Percentiles rank a stretch among this genome's conserved stretches.
Evolutionary conservation across 2,329 filamentous ascomycete genomes (phyloP).

Genomic region (Diplocarpon rosae): DNA sequence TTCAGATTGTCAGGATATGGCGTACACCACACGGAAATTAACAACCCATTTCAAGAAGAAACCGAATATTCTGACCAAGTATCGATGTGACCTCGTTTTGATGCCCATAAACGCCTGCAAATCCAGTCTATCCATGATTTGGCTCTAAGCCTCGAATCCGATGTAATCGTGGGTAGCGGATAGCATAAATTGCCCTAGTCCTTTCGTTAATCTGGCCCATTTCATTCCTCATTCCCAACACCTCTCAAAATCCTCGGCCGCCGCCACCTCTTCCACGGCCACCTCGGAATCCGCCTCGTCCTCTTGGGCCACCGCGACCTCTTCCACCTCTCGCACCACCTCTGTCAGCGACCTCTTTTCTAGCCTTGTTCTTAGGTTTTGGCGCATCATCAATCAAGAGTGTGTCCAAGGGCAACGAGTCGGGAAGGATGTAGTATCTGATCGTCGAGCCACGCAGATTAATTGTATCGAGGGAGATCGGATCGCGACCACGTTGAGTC

Average conservation of each 20-base stretch:
- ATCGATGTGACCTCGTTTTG: conserved; percentile 6
- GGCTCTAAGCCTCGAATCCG: neutral
- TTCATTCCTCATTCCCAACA: too few species aligned
- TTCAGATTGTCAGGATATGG: conserved; percentile 84
- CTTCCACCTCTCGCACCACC: conserved; percentile 35
- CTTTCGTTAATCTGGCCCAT: neutral
- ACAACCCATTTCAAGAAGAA: neutral
- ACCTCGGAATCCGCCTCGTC: conserved; percentile 36
- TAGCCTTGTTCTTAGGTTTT: conserved; percentile 99
- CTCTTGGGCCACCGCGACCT: conserved; percentile 34
- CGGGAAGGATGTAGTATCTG: conserved; percentile 91
- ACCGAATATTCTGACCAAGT: neutral
- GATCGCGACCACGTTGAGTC: conserved; percentile 79
- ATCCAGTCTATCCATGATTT: conserved; percentile 7
- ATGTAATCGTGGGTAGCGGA: neutral
- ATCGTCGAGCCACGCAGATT: conserved; percentile 95
- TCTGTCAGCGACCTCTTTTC: conserved; percentile 67
- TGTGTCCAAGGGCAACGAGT: conserved; percentile 89
- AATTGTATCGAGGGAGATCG: conserved; percentile 84
- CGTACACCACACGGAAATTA: conserved; percentile 25
- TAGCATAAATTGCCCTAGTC: neutral
- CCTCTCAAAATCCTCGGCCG: conserved; percentile 27
- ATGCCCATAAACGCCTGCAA: conserved; percentile 17
- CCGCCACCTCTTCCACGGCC: conserved; percentile 37
- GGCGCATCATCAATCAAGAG: conserved; percentile 91